Conservation (phyloP, 2,329 filamentous ascomycete species). For the Pestalotiopsis sp. region DNA sequence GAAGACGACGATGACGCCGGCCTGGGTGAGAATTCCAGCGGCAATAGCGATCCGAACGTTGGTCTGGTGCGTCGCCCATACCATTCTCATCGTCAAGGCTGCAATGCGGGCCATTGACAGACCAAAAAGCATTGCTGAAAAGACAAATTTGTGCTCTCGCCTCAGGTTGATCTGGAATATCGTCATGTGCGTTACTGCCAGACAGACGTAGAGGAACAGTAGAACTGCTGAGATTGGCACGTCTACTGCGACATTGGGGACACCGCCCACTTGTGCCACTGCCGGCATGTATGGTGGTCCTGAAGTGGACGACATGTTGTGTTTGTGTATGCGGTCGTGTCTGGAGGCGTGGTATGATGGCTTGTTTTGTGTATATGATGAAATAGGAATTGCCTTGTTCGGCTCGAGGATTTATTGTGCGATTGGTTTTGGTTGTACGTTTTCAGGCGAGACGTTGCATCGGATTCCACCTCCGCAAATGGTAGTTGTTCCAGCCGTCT, state of each 20-base stretch:
- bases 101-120: conserved; percentile 38
- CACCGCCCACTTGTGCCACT: conserved; percentile 7
- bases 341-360: not conserved
- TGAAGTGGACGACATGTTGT: conserved; percentile 10
- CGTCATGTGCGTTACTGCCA: conserved; percentile 59
- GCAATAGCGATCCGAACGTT: conserved; percentile 35
- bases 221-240: conserved; percentile 9
- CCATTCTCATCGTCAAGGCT: conserved; percentile 38
- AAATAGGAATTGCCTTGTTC: not conserved
- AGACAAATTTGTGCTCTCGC: conserved; percentile 39
- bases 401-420: not conserved
- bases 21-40: conserved; percentile 38
- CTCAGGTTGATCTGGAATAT: conserved; percentile 46
- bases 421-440: not conserved
- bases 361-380: not conserved
- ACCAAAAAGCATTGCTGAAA: conserved; percentile 38
- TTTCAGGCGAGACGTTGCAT: not conserved
- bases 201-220: conserved; percentile 7
- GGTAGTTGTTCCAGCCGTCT: not conserved
- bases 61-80: conserved; percentile 31
- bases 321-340: not conserved
- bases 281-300: conserved; percentile 9
- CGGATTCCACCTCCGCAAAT: not conserved
- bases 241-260: conserved; percentile 4
- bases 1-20: conserved; percentile 38